Conservation (phyloP, 306 rosid species). For the Neltuma alba region DNA sequence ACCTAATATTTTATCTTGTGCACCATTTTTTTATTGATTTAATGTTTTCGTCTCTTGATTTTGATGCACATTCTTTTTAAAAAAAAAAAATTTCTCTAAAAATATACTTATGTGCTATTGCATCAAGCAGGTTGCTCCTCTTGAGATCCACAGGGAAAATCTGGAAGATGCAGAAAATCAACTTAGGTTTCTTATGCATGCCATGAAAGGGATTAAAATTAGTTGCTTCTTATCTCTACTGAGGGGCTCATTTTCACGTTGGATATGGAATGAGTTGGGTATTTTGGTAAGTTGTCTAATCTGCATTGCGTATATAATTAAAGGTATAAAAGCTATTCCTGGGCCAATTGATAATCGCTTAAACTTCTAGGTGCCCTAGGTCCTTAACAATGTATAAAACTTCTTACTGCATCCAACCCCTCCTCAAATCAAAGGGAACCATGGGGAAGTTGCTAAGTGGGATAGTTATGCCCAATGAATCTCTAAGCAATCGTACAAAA, state of each 20-base stretch:
- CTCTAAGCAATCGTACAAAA: neutral
- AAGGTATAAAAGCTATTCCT: slow-evolving; percentile 1
- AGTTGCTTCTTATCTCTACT: slow-evolving; percentile 69
- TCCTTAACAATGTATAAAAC: slow-evolving; percentile 4
- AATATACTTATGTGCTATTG: neutral
- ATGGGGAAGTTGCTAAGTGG: neutral
- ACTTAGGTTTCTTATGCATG: slow-evolving; percentile 76
- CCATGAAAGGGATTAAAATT: slow-evolving; percentile 56
- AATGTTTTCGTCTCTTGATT: slow-evolving; percentile 10
- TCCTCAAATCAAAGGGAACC: neutral
- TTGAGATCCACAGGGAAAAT: slow-evolving; percentile 66
- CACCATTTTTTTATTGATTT: neutral
- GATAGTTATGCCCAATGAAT: neutral
- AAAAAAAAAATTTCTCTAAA: slow-evolving; percentile 24
- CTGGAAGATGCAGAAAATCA: slow-evolving; percentile 84
- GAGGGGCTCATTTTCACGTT: slow-evolving; percentile 79
- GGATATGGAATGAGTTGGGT: slow-evolving; percentile 88
- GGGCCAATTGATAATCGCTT: slow-evolving; percentile 8
- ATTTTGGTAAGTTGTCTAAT: slow-evolving; percentile 61
- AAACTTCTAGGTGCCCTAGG: neutral
- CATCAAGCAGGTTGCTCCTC: slow-evolving; percentile 84
- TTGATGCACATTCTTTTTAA: slow-evolving; percentile 5
- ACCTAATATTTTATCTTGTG: slow-evolving; percentile 21
- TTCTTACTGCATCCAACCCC: neutral
- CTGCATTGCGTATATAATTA: slow-evolving; percentile 17